Evolutionary conservation across 768 basidiomycete genomes (phyloP).

Genomic region (Butyriboletus loyo): DNA sequence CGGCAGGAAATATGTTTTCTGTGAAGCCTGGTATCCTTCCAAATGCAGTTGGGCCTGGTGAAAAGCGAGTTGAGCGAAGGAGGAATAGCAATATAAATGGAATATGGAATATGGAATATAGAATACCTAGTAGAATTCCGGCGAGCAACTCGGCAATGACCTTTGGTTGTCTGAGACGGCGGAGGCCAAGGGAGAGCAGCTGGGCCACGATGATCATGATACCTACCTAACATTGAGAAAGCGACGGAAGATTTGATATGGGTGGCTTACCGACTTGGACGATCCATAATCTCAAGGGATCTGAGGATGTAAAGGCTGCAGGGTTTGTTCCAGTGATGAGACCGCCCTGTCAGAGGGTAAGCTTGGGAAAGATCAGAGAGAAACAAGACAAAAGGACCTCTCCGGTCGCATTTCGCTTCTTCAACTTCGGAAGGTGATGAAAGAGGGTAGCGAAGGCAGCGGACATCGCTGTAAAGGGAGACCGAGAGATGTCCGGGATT

Average conservation of each 20-base stretch:
- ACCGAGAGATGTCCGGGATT: too few relatives aligned
- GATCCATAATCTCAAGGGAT: conserved; percentile 77
- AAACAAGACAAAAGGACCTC: conserved; percentile 12
- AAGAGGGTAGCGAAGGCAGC: conserved; percentile 37
- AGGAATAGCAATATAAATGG: conserved; percentile 34
- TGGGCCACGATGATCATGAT: conserved; percentile 83
- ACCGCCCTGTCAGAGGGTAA: conserved; percentile 53
- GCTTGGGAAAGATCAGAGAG: neutral
- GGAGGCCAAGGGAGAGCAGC: conserved; percentile 65
- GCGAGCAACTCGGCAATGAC: conserved; percentile 85
- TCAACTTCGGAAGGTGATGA: conserved; percentile 3
- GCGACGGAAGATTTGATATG: neutral
- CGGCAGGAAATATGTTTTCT: conserved; percentile 72
- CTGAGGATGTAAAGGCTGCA: conserved; percentile 53
- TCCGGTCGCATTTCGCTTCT: conserved; percentile 19
- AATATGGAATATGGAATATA: too few relatives aligned
- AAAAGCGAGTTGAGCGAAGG: neutral
- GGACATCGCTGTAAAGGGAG: conserved; percentile 13
- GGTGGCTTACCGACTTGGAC: conserved; percentile 65
- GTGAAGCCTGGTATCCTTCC: conserved; percentile 91
- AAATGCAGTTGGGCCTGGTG: conserved; percentile 48
- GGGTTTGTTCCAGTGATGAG: conserved; percentile 76
- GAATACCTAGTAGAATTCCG: conserved; percentile 83
- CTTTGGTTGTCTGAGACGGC: conserved; percentile 80
- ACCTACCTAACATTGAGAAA: conserved; percentile 38